Evolutionary conservation across 139 green algal species (phyloP), one percentile per base, ranked within the genome.

Genomic region (Gonium pectorale): DNA sequence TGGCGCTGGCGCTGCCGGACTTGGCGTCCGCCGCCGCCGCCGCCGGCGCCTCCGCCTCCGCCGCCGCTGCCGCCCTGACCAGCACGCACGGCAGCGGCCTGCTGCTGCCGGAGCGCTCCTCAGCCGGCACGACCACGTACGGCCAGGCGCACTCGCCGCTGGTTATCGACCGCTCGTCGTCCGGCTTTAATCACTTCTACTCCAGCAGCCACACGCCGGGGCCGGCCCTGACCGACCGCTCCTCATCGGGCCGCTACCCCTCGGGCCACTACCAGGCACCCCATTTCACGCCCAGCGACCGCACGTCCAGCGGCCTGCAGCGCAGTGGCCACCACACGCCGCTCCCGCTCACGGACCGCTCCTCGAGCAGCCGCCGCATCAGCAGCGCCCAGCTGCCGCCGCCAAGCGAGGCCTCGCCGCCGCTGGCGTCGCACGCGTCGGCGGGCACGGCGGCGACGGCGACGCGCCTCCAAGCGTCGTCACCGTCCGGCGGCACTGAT

Each of bases 101-200:
- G 49, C 35, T 51, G 31, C 3, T 33, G 44, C 19, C 43, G 27
- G 71, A 80, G 19, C 71, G 71, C 51, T 8, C 27, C 22, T 80
- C 71, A 8, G 46, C 31, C 0, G 38, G 54, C 73, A 54, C 26
- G 5, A 67, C 21, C 17, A 44, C 70, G 38, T n/a, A 2, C 43
- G 40, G 11, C 1, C 27, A 37, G 5, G 9, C 59, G 27, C 56
- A 5, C 21, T 72, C 75, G 24, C 59, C 44, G 31, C n/a, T 83
- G 3, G n/a, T 83, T 7, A 73, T 71, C 44, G 59, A 83, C 43
- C 59, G 77, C 17, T 35, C 7, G 8, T 73, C 77, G 33, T 74
- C 62, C 11, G 59, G 77, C 43, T 83, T 83, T 33, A 11, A 64
- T 43, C 40, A 54, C 40, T 22, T n/a, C 7, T 33, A n/a, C 29